Conservation (phyloP, 768 basidiomycete genomes). For the Exidia glandulosa region DNA sequence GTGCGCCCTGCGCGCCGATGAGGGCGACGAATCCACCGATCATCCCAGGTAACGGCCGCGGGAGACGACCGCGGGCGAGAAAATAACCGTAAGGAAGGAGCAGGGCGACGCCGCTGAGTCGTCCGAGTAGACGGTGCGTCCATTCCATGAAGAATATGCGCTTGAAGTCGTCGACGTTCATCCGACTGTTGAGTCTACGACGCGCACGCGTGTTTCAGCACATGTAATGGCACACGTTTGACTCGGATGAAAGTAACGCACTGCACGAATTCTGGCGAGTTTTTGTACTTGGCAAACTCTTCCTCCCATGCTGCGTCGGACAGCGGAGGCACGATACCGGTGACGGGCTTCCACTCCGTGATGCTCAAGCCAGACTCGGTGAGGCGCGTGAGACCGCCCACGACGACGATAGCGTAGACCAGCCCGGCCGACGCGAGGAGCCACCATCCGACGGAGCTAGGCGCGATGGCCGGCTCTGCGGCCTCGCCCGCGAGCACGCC, state of each 20-base stretch:
- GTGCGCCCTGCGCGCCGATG: constrained; percentile 80
- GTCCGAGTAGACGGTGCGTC: constrained; percentile 88
- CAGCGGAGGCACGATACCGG: constrained; percentile 79
- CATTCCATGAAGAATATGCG: constrained; percentile 98
- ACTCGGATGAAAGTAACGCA: constrained; percentile 30
- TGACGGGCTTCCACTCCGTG: constrained; percentile 93
- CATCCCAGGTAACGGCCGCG: constrained; percentile 47
- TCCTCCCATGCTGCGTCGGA: constrained; percentile 63
- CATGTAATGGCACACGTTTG: background rate
- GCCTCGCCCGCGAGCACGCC: constrained; percentile 10
- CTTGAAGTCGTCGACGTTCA: constrained; percentile 86
- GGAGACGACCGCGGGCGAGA: constrained; percentile 54
- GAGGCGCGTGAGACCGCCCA: constrained; percentile 91
- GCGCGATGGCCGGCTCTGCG: constrained; percentile 39
- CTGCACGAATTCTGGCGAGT: constrained; percentile 93
- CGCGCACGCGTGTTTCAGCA: constrained; percentile 6
- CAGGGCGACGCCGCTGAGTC: constrained; percentile 74
- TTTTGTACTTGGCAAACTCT: constrained; percentile 91
- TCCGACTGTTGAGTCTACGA: constrained; percentile 87
- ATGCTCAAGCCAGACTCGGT: constrained; percentile 97
- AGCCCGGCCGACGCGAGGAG: constrained; percentile 74
- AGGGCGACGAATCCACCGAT: constrained; percentile 65
- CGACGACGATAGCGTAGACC: constrained; percentile 86
- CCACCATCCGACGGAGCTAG: constrained; percentile 71
- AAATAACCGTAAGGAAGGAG: constrained; percentile 81